A percentile compares a stretch with the other conserved stretches of the same genome.
Conservation (phyloP, 306 rosid species). For the Quercus wislizeni region DNA sequence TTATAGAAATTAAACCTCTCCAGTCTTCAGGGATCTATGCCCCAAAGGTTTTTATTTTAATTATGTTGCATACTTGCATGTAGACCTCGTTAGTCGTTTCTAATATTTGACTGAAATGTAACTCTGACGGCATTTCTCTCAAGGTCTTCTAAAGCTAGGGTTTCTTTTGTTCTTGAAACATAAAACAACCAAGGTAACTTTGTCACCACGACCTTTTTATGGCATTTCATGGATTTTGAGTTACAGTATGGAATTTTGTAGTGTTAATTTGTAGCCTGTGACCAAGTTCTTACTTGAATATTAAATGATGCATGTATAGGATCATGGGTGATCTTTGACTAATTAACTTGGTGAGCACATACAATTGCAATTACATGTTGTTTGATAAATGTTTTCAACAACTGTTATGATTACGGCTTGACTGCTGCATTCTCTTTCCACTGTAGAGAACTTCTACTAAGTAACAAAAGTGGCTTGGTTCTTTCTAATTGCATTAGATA, state of each 20-base stretch:
- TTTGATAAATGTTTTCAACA: not conserved
- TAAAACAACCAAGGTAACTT: not conserved
- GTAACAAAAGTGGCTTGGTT: not conserved
- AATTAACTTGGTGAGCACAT: not conserved
- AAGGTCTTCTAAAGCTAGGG: not conserved
- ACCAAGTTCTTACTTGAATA: not conserved
- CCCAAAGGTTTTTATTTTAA: not conserved
- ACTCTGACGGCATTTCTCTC: not conserved
- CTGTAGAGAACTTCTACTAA: not conserved
- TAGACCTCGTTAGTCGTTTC: not conserved
- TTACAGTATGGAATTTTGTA: not conserved
- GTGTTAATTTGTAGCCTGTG: not conserved
- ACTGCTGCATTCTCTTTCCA: not conserved
- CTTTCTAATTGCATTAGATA: not conserved
- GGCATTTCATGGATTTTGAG: not conserved
- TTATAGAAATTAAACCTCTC: not conserved
- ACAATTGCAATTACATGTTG: not conserved
- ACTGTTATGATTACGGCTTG: not conserved
- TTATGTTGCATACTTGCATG: not conserved
- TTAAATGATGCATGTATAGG: not conserved
- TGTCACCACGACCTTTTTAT: not conserved
- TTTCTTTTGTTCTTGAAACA: not conserved
- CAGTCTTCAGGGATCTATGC: not conserved
- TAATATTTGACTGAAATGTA: not conserved
- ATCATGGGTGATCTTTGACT: not conserved